phyloP scores from a whole-genome alignment of 75 land plant genomes.

The Isoetes taiwanensis region DNA sequence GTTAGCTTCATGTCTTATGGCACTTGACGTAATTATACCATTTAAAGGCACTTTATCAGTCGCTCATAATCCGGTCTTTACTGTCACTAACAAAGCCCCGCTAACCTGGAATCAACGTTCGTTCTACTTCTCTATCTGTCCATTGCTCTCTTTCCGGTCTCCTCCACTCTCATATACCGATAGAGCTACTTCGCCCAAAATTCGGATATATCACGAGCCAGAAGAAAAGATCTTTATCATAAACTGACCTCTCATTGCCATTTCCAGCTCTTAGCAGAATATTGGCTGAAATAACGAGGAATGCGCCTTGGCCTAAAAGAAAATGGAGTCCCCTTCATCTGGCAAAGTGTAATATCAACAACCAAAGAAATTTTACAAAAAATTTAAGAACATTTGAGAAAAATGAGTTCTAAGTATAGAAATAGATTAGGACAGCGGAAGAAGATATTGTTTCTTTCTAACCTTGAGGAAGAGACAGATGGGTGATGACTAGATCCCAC shows the following conservation, averaged over 20 bases:
- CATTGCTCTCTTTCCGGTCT: conserved; percentile 10
- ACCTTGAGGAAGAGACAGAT: conserved; percentile 21
- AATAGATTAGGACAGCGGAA: neutral
- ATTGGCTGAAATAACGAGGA: conserved; percentile 15
- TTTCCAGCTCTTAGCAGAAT: conserved; percentile 10
- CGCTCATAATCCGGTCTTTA: conserved; percentile 22
- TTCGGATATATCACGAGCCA: conserved; percentile 21
- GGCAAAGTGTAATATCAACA: neutral
- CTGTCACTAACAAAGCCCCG: conserved; percentile 6
- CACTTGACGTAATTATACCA: conserved; percentile 8
- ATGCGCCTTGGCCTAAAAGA: conserved; percentile 3
- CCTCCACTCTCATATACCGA: conserved; percentile 8
- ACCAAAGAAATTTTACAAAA: neutral
- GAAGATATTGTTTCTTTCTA: neutral
- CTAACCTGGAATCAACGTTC: conserved; percentile 22
- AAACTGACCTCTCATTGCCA: conserved; percentile 12
- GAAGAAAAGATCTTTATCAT: conserved; percentile 10
- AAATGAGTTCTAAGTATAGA: neutral
- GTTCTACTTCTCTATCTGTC: conserved; percentile 30
- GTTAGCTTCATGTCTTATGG: conserved; percentile 28
- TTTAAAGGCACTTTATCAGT: conserved; percentile 17
- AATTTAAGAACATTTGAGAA: neutral
- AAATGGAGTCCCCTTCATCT: neutral
- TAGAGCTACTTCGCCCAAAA: conserved; percentile 27
- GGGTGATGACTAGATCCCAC: conserved; percentile 16